These are phyloP conservation scores for Auriscalpium microsporum DNA, from an alignment of 768 basidiomycete species.

Conservation along the genomic window DNA sequence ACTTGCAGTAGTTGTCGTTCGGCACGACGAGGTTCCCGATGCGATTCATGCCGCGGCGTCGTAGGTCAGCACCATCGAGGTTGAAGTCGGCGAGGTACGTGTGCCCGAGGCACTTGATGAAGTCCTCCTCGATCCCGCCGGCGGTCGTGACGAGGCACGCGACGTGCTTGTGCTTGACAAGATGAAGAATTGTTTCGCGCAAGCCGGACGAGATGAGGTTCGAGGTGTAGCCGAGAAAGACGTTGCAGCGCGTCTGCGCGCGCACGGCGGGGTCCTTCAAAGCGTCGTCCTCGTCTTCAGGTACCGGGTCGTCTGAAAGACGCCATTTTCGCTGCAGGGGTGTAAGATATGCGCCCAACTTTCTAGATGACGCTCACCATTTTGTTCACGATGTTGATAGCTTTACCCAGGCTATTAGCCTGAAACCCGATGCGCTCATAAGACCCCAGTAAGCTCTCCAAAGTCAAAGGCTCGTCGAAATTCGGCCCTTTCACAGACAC, in stretches of 20 bases:
- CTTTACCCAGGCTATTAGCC: slow-evolving; percentile 84
- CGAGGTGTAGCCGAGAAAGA: slow-evolving; percentile 97
- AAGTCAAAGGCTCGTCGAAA: slow-evolving; percentile 59
- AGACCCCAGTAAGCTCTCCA: slow-evolving; percentile 62
- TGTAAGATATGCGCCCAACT: background rate
- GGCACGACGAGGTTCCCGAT: slow-evolving; percentile 95
- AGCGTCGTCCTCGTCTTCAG: slow-evolving; percentile 63
- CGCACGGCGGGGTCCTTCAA: slow-evolving; percentile 50
- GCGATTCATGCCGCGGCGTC: slow-evolving; percentile 89
- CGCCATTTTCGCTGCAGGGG: slow-evolving; percentile 71
- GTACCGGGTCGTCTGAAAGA: slow-evolving; percentile 74
- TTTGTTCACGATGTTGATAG: slow-evolving; percentile 83
- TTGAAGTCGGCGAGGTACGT: slow-evolving; percentile 93
- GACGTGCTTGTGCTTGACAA: slow-evolving; percentile 90
- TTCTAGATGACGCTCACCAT: slow-evolving; percentile 53
- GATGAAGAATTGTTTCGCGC: slow-evolving; percentile 83
- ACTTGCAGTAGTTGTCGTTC: slow-evolving; percentile 98
- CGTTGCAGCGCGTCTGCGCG: slow-evolving; percentile 65
- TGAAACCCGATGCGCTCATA: slow-evolving; percentile 96
- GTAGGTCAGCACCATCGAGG: slow-evolving; percentile 80
- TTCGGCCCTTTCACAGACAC: slow-evolving; percentile 80
- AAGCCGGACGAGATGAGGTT: slow-evolving; percentile 97
- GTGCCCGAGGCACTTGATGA: slow-evolving; percentile 97
- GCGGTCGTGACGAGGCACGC: slow-evolving; percentile 92
- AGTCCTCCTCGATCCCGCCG: slow-evolving; percentile 97